Base-by-base conservation (phyloP, 768 basidiomycete species). In the Sporobolomyces phaffii region DNA sequence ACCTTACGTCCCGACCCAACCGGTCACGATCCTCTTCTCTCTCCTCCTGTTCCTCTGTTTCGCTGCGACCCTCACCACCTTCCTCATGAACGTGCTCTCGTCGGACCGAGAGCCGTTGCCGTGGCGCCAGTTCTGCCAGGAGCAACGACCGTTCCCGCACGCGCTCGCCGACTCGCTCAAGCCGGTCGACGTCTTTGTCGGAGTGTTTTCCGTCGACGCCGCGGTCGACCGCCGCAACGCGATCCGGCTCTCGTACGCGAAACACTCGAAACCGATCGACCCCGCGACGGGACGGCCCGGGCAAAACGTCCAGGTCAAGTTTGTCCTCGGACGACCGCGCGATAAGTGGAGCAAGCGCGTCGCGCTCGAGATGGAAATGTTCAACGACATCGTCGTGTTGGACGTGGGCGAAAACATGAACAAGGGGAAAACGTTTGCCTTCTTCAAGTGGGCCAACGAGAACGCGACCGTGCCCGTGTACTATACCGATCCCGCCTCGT, bases 51-150 rank as follows among this genome's bases (percentile, higher is more conserved):
- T 94, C 74, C 86, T 86, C 58, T 80, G 86, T 69, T 86, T 96
- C 76, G 88, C 88, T 59, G 85, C 90, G 65, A 85, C 85, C 66
- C 81, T 93, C 73, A 93, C 92, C 34, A 84, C 92, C 65, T 81
- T 90, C 61, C 82, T 97, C 78, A 91, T 91, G 75, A 88, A 96
- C 78, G 83, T 93, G 68, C 83, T 97, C 75, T 93, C 96, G 77
- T 93, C 92, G 64, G 94, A 98, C 82, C 97, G 96, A 78, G 86
- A 88, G 58, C 88, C 91, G 26, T 80, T 96, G 10, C 92, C 92
- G 50, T 98, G 92, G 92, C 85, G 91, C 73, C 85, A 87, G 26
- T 96, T 94, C 77, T 98, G 94, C 78, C 84, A 75, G n/a, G 83
- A 75, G 43, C 77, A 80, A 26, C 64, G 72, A 17, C 76, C 81